phyloP scores from a whole-genome alignment of 345 rosid genomes.

The Aurinia saxatilis region DNA sequence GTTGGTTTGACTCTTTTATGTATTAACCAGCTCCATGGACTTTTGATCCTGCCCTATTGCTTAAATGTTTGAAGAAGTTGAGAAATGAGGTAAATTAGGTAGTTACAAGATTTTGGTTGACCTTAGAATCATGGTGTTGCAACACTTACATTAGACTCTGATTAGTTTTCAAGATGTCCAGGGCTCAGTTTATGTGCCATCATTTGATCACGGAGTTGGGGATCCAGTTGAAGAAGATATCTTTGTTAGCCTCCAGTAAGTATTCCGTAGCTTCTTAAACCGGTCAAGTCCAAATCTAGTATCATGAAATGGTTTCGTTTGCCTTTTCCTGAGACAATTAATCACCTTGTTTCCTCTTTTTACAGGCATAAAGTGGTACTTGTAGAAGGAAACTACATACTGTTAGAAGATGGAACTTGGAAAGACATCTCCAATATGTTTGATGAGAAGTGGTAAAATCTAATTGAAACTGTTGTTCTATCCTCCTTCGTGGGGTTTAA shows the following conservation, averaged over 20 bases:
- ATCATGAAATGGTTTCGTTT: background rate
- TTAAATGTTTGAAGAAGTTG: slow-evolving; percentile 61
- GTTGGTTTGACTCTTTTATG: slow-evolving; percentile 17
- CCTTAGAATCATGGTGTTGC: background rate
- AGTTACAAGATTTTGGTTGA: background rate
- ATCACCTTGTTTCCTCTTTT: background rate
- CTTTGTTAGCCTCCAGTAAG: slow-evolving; percentile 80
- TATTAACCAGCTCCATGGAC: slow-evolving; percentile 86
- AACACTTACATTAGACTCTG: slow-evolving; percentile 9
- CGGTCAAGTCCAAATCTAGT: background rate
- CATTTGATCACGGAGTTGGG: slow-evolving; percentile 91
- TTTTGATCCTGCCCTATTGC: slow-evolving; percentile 56
- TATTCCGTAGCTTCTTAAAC: slow-evolving; percentile 7
- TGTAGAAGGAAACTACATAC: slow-evolving; percentile 81
- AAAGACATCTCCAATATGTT: slow-evolving; percentile 62
- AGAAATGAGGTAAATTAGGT: slow-evolving; percentile 58
- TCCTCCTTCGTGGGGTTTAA: background rate
- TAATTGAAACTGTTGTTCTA: background rate
- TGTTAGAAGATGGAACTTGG: slow-evolving; percentile 68
- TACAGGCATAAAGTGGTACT: slow-evolving; percentile 83
- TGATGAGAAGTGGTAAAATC: slow-evolving; percentile 82
- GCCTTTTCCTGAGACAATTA: background rate
- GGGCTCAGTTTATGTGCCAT: slow-evolving; percentile 85
- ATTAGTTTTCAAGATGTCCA: slow-evolving; percentile 26
- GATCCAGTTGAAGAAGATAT: slow-evolving; percentile 92